These are phyloP conservation scores for Arthrobotrys entomopaga DNA, from an alignment of 2,329 filamentous ascomycete species.

Conservation along the genomic window DNA sequence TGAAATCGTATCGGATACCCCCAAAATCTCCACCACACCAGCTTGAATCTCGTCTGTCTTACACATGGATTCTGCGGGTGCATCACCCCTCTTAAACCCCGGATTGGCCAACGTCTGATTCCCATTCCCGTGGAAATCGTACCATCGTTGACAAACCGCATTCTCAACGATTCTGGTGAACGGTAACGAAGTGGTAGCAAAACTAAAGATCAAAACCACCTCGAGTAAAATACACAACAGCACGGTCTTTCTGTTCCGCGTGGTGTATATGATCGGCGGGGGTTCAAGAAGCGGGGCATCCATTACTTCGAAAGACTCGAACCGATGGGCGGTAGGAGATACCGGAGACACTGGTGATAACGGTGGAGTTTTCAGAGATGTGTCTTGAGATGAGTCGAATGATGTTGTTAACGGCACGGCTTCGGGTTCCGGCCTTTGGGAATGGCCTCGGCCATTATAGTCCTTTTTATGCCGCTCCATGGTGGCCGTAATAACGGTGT, in stretches of 20 bases:
- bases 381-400: background rate
- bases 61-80: conserved; percentile 39
- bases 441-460: background rate
- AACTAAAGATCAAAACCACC: conserved; percentile 45
- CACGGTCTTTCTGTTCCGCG: conserved; percentile 29
- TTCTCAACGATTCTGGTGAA: conserved; percentile 49
- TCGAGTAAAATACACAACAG: conserved; percentile 42
- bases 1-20: conserved; percentile 43
- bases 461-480: conserved; percentile 21
- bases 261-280: conserved; percentile 26
- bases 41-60: conserved; percentile 54
- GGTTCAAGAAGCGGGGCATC: conserved; percentile 28
- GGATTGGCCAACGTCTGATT: conserved; percentile 30
- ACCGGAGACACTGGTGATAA: conserved; percentile 2
- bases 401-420: background rate
- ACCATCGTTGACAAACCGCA: conserved; percentile 52
- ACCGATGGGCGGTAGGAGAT: background rate
- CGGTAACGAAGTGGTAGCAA: conserved; percentile 40
- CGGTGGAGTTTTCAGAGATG: background rate
- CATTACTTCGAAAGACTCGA: conserved; percentile 50
- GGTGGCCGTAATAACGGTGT: background rate
- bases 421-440: background rate
- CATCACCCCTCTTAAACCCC: conserved; percentile 1
- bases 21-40: conserved; percentile 50
- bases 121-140: conserved; percentile 8